Conservation (phyloP, 176 grass and related monocot species). For the Calamus simplicifolius region DNA sequence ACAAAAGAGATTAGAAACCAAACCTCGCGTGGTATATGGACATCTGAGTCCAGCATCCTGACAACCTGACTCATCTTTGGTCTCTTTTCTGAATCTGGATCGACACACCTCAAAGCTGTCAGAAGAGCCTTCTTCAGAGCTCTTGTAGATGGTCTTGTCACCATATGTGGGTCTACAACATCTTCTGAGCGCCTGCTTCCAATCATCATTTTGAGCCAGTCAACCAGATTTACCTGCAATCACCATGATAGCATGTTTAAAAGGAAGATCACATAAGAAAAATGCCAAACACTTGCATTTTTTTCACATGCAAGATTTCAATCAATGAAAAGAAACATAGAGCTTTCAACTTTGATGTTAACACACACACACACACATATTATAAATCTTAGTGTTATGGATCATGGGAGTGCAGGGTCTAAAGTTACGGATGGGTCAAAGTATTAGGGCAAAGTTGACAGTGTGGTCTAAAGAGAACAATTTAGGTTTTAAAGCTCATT, state of each 20-base stretch:
- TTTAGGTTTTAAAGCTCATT: too few species aligned
- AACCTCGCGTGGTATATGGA: constrained; percentile 2
- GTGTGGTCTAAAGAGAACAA: too few species aligned
- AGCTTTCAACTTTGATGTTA: too few species aligned
- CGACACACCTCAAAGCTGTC: constrained; percentile 3
- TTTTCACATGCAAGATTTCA: too few species aligned
- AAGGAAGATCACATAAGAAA: too few species aligned
- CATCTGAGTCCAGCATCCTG: constrained; percentile 9
- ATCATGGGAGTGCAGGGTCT: too few species aligned
- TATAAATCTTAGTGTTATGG: too few species aligned
- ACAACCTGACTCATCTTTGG: constrained; percentile 13
- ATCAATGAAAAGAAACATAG: too few species aligned
- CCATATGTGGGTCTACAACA: constrained; percentile 10
- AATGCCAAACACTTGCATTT: too few species aligned
- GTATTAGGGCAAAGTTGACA: too few species aligned
- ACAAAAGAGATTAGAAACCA: neutral
- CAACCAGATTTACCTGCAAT: constrained; percentile 20
- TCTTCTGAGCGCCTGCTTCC: constrained; percentile 8
- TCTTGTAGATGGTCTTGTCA: constrained; percentile 9
- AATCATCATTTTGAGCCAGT: constrained; percentile 20
- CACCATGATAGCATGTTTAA: neutral
- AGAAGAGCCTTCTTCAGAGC: constrained; percentile 13
- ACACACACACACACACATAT: too few species aligned
- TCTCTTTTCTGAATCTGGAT: constrained; percentile 17
- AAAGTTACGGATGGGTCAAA: too few species aligned